Evolutionary conservation across 2,329 filamentous ascomycete genomes (phyloP), one percentile per base, ranked within the genome.

Genomic region (Calonectria montana): DNA sequence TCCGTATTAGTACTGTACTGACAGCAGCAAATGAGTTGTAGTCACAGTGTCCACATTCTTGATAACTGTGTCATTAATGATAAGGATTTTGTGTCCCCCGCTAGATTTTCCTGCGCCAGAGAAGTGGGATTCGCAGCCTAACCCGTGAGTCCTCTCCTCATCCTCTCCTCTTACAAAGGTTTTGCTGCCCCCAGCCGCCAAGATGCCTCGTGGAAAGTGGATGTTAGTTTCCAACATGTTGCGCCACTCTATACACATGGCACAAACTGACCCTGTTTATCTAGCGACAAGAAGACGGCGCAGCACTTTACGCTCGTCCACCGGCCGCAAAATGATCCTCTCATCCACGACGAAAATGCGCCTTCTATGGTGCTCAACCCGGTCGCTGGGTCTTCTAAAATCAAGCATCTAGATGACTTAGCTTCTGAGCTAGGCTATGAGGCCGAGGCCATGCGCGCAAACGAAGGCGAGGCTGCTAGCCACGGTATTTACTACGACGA

Each of bases 401-500:
- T 90, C 72, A 93, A 93, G 82, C 91, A 91, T 69, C 88, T 97
- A 18, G 88, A 90, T 70, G 96, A 98, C 75, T 87, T 99, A 27
- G 90, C 87, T 12, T 91, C 89, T 4, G 94, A 97, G 81, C 92
- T 98, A 62, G 94, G 94, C 1, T 87, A 89, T 39, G 91, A 93
- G 37, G 87, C 89, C 25, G 87, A 88, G 48, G 85, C 85, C 72
- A 91, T 98, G 75, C 92, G 96, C 77, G 90, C 91, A 69, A 98
- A 99, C 83, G 97, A 99, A 84, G 97, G 97, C 78, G 96, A 99
- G 85, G 97, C 97, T 10, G 97, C 97, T 76, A 94, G 94, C 82
- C 91, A 98, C 84, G 97, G 97, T 75, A 91, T 99, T 75, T 99
- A 94, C 87, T 99, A 90, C 83, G 97, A 99, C 84, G 97, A 99